Conservation (phyloP, 306 rosid genomes). For the Pterocarpus santalinus region DNA sequence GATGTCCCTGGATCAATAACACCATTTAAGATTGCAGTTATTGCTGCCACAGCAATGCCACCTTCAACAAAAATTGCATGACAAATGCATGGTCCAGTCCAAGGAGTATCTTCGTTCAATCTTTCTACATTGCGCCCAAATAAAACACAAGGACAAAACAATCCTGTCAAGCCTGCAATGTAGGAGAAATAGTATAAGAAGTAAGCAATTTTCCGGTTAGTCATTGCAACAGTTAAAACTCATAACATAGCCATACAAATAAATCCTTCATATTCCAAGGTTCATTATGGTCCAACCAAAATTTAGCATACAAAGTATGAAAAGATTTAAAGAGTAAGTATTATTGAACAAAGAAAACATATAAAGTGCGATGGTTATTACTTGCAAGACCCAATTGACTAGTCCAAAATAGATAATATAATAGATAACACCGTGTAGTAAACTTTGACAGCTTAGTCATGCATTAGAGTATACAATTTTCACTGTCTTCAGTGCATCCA, state of each 20-base stretch:
- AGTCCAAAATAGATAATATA: slow-evolving; percentile 15
- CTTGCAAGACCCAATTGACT: not conserved
- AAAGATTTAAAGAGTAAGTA: not conserved
- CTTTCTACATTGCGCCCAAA: slow-evolving; percentile 75
- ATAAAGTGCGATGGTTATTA: not conserved
- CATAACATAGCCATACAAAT: too few species aligned
- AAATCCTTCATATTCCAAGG: too few species aligned
- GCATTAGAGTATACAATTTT: slow-evolving; percentile 61
- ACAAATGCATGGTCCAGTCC: slow-evolving; percentile 72
- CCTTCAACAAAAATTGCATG: slow-evolving; percentile 80
- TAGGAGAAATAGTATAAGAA: not conserved
- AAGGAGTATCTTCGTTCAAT: slow-evolving; percentile 64
- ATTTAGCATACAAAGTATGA: too few species aligned
- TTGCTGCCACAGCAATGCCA: slow-evolving; percentile 67
- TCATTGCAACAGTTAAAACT: too few species aligned
- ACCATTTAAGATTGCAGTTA: slow-evolving; percentile 62
- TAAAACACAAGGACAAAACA: slow-evolving; percentile 79
- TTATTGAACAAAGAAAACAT: slow-evolving; percentile 31
- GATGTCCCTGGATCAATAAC: slow-evolving; percentile 70
- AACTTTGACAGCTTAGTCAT: slow-evolving; percentile 19
- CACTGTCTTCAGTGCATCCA: slow-evolving; percentile 70
- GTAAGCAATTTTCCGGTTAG: too few species aligned
- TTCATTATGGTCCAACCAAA: too few species aligned
- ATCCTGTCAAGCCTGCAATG: slow-evolving; percentile 71
- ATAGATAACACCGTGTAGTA: not conserved